phyloP scores from a whole-genome alignment of 805 yeast species.

The Hanseniaspora nectarophila region DNA sequence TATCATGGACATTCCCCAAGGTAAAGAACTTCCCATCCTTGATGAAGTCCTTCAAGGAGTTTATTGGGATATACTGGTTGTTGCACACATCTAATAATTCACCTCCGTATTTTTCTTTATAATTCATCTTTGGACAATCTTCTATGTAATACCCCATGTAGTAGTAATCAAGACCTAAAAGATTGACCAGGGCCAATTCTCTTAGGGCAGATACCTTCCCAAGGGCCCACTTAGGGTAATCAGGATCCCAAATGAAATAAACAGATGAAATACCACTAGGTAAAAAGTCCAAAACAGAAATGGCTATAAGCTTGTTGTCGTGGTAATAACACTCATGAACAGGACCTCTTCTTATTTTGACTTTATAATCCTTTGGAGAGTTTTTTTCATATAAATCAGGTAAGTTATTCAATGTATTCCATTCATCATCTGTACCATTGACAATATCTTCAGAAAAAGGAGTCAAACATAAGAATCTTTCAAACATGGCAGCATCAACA shows the following conservation, averaged over 20 bases:
- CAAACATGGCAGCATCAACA: conserved; percentile 39
- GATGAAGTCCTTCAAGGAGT: conserved; percentile 17
- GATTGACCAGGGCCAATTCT: conserved; percentile 47
- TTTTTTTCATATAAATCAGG: conserved; percentile 15
- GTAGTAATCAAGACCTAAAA: conserved; percentile 40
- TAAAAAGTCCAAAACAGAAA: conserved; percentile 65
- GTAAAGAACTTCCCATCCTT: conserved; percentile 24
- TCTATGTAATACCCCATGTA: conserved; percentile 72
- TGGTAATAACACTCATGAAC: conserved; percentile 68
- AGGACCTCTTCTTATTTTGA: conserved; percentile 39
- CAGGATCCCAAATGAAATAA: conserved; percentile 83
- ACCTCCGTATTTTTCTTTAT: conserved; percentile 70
- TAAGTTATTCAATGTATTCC: conserved; percentile 32
- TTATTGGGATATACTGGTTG: conserved; percentile 31
- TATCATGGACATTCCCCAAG: conserved; percentile 14
- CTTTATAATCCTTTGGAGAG: conserved; percentile 18
- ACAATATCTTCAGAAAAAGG: conserved; percentile 39
- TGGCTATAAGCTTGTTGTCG: conserved; percentile 52
- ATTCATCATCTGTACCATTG: conserved; percentile 21
- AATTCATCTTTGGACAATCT: conserved; percentile 71
- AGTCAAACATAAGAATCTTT: conserved; percentile 53
- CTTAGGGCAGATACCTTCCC: conserved; percentile 70
- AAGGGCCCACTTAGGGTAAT: conserved; percentile 50
- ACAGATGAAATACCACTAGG: conserved; percentile 72
- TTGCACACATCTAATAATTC: conserved; percentile 49